Base-by-base conservation (phyloP, 108 stramenopile genomes). In the Cyclotella choctawhatcheeana region DNA sequence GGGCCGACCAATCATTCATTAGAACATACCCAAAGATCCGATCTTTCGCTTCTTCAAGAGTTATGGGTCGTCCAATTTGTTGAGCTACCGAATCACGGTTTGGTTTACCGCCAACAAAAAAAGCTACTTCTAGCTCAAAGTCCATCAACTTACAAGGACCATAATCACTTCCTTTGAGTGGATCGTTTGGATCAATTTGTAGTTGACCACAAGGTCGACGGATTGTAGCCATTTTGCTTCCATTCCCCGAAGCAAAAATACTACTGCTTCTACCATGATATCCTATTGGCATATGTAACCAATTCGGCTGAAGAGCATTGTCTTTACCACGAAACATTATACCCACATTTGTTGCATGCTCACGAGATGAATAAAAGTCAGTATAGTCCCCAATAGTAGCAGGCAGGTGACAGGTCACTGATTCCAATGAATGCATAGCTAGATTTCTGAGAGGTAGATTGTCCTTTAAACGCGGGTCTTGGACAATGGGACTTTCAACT, bases 1-100 rank as follows among this genome's bases (percentile, higher is more conserved):
- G 79, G 6, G 97, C 95, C 17, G 86, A 86, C 97, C 97, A 97
- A 75, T 97, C 97, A 67, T 97, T 97, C 84, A 96, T 85, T 7
- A 97, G 74, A 0, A 92, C 88, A 63, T 92, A 91, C 5, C 97
- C 97, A 83, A 97, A 97, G 44, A 97, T 90, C 40, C 93, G 82
- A 44, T 89, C 82, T 58, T 89, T 77, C 7, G 95, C 97, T 61
- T 94, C 79, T 43, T 76, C 82, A 20, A 96, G 77, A 31, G 85
- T 77, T 34, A 96, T 52, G 10, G 86, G 84, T 18, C 50, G 61
- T 32, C 91, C 89, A n/a, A 83, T 43, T 25, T 67, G 27, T 20
- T 50, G 6, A 5, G 64, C 69, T 12, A 13, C 44, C 30, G 50
- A 53, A 34, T 54, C 62, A 63, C 55, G 16, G 64, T 87, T 88